Conservation (phyloP, 176 grass and related monocot genomes). For the Musa schizocarpa region DNA sequence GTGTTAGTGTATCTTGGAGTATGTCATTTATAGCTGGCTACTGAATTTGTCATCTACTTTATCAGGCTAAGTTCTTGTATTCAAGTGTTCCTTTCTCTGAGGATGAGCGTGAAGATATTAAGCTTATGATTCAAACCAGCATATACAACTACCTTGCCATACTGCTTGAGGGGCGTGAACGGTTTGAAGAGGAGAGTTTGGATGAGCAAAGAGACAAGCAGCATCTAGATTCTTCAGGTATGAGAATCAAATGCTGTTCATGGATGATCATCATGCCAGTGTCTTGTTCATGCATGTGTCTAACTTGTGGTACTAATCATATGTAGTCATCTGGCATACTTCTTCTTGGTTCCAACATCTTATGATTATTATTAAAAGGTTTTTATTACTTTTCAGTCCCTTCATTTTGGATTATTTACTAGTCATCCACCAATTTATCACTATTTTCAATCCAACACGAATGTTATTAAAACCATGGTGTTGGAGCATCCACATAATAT, state of each 20-base stretch:
- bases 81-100: constrained; percentile 61
- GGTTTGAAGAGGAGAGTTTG: constrained; percentile 80
- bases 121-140: constrained; percentile 81
- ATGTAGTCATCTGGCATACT: not conserved
- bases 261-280: too few species aligned
- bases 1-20: not conserved
- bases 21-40: not conserved
- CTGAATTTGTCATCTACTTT: not conserved
- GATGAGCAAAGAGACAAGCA: constrained; percentile 31
- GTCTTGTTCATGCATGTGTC: not conserved
- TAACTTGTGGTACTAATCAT: not conserved
- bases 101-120: constrained; percentile 73
- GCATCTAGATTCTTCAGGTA: constrained; percentile 37
- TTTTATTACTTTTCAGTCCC: too few species aligned
- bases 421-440: too few species aligned
- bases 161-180: constrained; percentile 80
- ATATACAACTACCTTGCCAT: constrained; percentile 84
- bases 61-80: constrained; percentile 44
- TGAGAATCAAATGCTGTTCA: not conserved
- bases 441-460: too few species aligned
- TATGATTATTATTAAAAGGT: not conserved
- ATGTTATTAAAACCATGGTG: too few species aligned
- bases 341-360: not conserved
- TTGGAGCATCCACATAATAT: too few species aligned
- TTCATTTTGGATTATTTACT: too few species aligned